Evolutionary conservation across 2,329 filamentous ascomycete genomes (phyloP).

Genomic region (Colletotrichum agaves): DNA sequence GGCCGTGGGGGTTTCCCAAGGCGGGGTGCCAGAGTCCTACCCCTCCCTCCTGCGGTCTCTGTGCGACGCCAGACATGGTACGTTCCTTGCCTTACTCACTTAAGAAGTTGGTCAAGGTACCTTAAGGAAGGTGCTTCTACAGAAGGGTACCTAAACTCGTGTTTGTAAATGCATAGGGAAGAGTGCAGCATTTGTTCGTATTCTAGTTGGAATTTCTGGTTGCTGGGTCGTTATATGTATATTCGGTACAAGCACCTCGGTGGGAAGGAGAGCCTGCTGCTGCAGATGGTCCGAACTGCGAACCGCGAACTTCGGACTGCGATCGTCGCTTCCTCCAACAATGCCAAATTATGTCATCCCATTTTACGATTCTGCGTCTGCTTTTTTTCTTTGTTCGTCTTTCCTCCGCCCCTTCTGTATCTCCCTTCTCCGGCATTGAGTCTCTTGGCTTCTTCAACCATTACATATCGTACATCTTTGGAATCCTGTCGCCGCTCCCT

Average conservation of each 20-base stretch:
- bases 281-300: conserved; percentile 1
- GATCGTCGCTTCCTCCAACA: not conserved
- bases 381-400: not conserved
- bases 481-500: not conserved
- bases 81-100: not conserved
- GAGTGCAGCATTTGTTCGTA: too few relatives aligned
- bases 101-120: not conserved
- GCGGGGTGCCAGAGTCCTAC: not conserved
- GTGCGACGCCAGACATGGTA: not conserved
- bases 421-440: not conserved
- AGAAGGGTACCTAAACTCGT: too few relatives aligned
- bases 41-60: not conserved
- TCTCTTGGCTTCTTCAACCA: not conserved
- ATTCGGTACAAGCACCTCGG: too few relatives aligned
- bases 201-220: too few relatives aligned
- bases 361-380: not conserved
- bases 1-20: conserved; percentile 13
- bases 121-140: not conserved
- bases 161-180: too few relatives aligned
- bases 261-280: not conserved
- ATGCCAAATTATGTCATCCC: not conserved
- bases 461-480: not conserved
- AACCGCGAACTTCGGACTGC: too few relatives aligned
- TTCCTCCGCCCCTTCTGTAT: not conserved
- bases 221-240: too few relatives aligned